These are phyloP conservation scores for Phellopilus nigrolimitatus DNA, from an alignment of 1,284 basidiomycete genomes.

Conservation along the genomic window DNA sequence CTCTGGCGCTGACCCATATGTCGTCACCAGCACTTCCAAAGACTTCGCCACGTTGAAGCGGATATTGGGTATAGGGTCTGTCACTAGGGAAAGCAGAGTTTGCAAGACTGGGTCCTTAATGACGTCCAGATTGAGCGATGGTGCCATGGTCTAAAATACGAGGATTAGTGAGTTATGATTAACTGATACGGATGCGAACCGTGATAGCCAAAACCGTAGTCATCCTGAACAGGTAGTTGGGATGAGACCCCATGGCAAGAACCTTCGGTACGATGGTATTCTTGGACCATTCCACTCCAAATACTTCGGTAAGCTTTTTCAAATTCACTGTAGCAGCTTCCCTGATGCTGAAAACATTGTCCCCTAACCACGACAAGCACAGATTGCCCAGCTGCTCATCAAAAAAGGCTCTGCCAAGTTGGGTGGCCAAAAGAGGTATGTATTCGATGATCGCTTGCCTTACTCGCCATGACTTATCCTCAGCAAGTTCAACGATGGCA, in stretches of 20 bases:
- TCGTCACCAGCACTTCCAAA: conserved; percentile 78
- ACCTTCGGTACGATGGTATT: conserved; percentile 96
- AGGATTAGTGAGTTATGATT: conserved; percentile 17
- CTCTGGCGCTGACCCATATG: conserved; percentile 62
- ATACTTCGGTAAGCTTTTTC: conserved; percentile 97
- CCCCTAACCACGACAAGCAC: conserved; percentile 99
- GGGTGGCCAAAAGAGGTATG: conserved; percentile 91
- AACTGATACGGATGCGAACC: conserved; percentile 43
- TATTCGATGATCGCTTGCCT: conserved; percentile 99
- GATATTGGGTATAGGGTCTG: conserved; percentile 97
- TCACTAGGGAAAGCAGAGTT: conserved; percentile 79
- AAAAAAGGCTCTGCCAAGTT: conserved; percentile 96
- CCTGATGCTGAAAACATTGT: conserved; percentile 97
- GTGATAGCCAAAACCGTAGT: conserved; percentile 99
- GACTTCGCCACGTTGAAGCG: conserved; percentile 98
- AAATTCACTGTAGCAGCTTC: conserved; percentile 97
- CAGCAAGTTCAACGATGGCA: conserved; percentile 96
- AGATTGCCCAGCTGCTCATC: conserved; percentile 96
- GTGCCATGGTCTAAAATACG: conserved; percentile 77
- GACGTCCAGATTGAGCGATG: conserved; percentile 85
- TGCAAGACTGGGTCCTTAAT: conserved; percentile 85
- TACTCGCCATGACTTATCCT: conserved; percentile 99
- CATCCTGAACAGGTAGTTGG: conserved; percentile 98
- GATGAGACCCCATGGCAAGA: conserved; percentile 95
- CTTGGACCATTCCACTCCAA: conserved; percentile 97